Evolutionary conservation across 1,139 yeast species (phyloP).

Genomic region (Lodderomyces orthopsilosis): DNA sequence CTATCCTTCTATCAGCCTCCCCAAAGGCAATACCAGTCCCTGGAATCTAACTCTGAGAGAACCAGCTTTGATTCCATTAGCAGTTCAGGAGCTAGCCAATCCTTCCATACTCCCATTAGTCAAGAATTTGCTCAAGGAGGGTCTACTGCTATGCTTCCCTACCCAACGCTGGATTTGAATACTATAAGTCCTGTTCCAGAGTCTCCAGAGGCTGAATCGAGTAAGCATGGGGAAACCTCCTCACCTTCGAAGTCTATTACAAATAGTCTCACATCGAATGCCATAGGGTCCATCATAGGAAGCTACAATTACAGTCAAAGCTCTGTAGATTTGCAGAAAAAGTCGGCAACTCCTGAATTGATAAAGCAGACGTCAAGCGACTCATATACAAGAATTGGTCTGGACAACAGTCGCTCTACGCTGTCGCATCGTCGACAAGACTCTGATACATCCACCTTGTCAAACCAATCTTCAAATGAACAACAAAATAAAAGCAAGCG

Average conservation of each 20-base stretch:
- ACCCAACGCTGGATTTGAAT: neutral
- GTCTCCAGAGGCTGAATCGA: slow-evolving; percentile 12
- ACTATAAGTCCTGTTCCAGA: slow-evolving; percentile 16
- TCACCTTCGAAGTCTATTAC: slow-evolving; percentile 14
- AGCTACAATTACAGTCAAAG: slow-evolving; percentile 29
- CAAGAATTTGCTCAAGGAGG: neutral
- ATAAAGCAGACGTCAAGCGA: slow-evolving; percentile 2
- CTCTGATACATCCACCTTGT: slow-evolving; percentile 36
- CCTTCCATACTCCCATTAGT: neutral
- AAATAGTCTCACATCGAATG: slow-evolving; percentile 14
- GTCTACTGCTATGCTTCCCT: too few species aligned
- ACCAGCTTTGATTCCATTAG: neutral
- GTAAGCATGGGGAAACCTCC: slow-evolving; percentile 1
- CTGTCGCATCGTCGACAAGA: slow-evolving; percentile 32
- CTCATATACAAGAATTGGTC: neutral
- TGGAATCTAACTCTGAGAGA: neutral
- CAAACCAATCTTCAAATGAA: slow-evolving; percentile 26
- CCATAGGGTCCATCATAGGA: slow-evolving; percentile 30
- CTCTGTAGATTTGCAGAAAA: slow-evolving; percentile 14
- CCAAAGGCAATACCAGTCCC: slow-evolving; percentile 3
- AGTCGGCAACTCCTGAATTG: neutral
- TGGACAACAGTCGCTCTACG: neutral
- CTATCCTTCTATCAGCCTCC: slow-evolving; percentile 4
- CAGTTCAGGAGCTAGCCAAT: slow-evolving; percentile 1
- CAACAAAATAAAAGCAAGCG: slow-evolving; percentile 37